Evolutionary conservation across 306 rosid species (phyloP).

Genomic region (Prinsepia uniflora): DNA sequence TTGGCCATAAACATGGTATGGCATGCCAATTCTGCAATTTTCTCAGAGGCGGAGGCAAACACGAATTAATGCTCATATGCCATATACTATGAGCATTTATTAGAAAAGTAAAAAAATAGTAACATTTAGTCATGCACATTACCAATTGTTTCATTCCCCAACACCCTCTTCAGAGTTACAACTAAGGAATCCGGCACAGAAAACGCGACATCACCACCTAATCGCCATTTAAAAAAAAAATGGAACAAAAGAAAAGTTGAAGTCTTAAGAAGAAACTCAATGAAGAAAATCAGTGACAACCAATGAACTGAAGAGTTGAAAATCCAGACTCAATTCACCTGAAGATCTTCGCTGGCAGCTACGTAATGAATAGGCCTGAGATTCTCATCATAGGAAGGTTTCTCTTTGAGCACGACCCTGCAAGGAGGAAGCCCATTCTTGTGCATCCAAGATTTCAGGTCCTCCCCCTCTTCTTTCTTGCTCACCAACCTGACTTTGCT

Average conservation of each 20-base stretch:
- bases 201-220: constrained; percentile 92
- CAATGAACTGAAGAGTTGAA: background rate
- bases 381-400: constrained; percentile 47
- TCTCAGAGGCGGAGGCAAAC: background rate
- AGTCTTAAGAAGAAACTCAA: background rate
- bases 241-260: background rate
- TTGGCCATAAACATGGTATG: background rate
- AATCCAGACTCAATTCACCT: constrained; percentile 35
- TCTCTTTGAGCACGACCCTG: constrained; percentile 74
- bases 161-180: constrained; percentile 86
- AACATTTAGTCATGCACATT: constrained; percentile 38
- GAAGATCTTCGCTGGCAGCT: constrained; percentile 85
- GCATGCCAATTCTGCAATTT: background rate
- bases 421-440: constrained; percentile 79
- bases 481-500: constrained; percentile 30
- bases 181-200: constrained; percentile 80
- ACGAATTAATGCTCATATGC: background rate
- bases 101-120: background rate
- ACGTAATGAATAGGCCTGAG: constrained; percentile 75
- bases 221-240: background rate
- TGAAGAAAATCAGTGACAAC: background rate
- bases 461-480: constrained; percentile 47
- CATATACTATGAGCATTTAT: background rate
- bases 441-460: constrained; percentile 92
- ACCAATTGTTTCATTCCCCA: constrained; percentile 94